Base-by-base conservation (phyloP, 805 yeast species). In the Nakazawaea peltata region DNA sequence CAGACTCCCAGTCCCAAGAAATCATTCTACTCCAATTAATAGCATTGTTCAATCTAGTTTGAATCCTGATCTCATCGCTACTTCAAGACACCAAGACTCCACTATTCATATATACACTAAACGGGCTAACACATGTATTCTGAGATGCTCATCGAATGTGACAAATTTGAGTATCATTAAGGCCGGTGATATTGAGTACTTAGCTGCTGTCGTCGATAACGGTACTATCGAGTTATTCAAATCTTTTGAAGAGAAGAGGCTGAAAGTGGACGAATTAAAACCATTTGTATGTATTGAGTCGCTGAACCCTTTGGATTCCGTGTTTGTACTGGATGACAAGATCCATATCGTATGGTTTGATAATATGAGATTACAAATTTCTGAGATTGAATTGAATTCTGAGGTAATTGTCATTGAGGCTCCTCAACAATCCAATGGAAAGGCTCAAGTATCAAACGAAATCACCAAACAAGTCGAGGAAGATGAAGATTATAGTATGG, bases 331-430 rank as follows among this genome's bases (percentile, higher is more conserved):
- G n/a, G n/a, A n/a, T n/a, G n/a, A n/a, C n/a, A n/a, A n/a, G n/a
- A n/a, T n/a, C n/a, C n/a, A n/a, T n/a, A n/a, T n/a, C n/a, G 68
- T 70, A 12, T 58, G 61, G 60, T 56, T 53, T 44, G 60, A 50
- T 41, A 54, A 45, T 17, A 56, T 41, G 39, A 51, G 48, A 47
- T 56, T 61, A 4, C 47, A 45, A 11, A 54, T 58, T 25, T 43
- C 34, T 6, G 33, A 32, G 12, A 18, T 37, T 4, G 17, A 13
- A n/a, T 5, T 14, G 14, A 3, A 21, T 12, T 24, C 14, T 14
- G 24, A 11, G 16, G 28, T 27, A 14, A 27, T 27, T 16, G 13
- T 25, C 13, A 7, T 10, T 24, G n/a, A 8, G 25, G 6, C n/a
- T 13, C 31, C 12, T 16, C 31, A 43, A 6, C 19, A 44, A 26